Conservation (phyloP, 352 stramenopile species). For the Phytophthora megakarya region DNA sequence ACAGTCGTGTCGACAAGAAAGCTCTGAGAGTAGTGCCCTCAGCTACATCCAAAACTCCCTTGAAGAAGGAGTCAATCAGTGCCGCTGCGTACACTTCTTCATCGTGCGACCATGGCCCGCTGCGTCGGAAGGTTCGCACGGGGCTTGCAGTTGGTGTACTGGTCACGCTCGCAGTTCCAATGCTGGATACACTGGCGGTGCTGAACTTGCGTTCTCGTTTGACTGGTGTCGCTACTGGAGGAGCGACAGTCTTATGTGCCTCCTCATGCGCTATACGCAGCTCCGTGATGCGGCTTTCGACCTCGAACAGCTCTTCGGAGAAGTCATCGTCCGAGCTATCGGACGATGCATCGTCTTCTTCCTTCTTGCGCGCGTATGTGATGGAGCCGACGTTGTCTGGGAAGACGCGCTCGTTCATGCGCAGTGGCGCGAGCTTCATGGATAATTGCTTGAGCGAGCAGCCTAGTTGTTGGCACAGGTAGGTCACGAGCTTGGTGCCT, state of each 20-base stretch:
- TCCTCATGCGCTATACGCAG: slow-evolving; percentile 53
- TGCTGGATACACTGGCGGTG: slow-evolving; percentile 34
- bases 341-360: slow-evolving; percentile 1
- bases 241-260: slow-evolving; percentile 34
- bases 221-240: slow-evolving; percentile 7
- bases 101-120: slow-evolving; percentile 67
- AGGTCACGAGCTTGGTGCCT: slow-evolving; percentile 61
- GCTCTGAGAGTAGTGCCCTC: slow-evolving; percentile 71
- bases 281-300: slow-evolving; percentile 53
- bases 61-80: slow-evolving; percentile 74
- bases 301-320: slow-evolving; percentile 56
- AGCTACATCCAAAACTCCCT: slow-evolving; percentile 57
- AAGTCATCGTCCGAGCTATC: slow-evolving; percentile 33
- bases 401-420: slow-evolving; percentile 59
- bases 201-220: slow-evolving; percentile 40
- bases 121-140: slow-evolving; percentile 47
- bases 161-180: slow-evolving; percentile 23
- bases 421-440: slow-evolving; percentile 69
- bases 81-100: slow-evolving; percentile 71
- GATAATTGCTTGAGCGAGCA: slow-evolving; percentile 64
- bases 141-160: slow-evolving; percentile 34
- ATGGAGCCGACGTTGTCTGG: slow-evolving; percentile 61
- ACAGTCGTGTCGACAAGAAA: slow-evolving; percentile 62
- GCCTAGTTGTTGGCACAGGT: slow-evolving; percentile 59
- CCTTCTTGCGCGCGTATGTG: slow-evolving; percentile 48